phyloP scores from a whole-genome alignment of 495 filamentous ascomycete genomes.

The Aspergillus taichungensis region DNA sequence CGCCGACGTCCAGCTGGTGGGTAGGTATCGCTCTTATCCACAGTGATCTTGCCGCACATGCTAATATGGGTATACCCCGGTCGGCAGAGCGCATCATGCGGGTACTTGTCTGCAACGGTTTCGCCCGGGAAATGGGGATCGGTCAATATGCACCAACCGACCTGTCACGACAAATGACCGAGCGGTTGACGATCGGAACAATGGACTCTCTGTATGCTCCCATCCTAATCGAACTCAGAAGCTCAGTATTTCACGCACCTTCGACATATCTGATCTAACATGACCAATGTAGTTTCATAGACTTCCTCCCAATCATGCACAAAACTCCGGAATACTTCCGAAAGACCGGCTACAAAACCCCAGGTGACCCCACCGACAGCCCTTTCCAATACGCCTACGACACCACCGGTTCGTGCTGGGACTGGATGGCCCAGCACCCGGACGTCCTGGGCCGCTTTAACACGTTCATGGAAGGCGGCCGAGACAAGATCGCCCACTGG shows the following conservation, averaged over 20 bases:
- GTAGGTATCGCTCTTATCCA: conserved; percentile 1
- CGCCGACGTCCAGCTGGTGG: conserved; percentile 9
- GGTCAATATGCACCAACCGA: conserved; percentile 8
- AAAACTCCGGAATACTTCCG: conserved; percentile 17
- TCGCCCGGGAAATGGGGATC: conserved; percentile 6
- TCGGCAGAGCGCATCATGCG: conserved; percentile 15
- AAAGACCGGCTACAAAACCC: conserved; percentile 11
- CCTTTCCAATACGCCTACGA: conserved; percentile 28
- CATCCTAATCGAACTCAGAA: neutral
- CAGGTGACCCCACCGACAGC: conserved; percentile 16
- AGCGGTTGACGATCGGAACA: conserved; percentile 2
- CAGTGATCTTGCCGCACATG: neutral
- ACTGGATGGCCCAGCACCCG: conserved; percentile 12
- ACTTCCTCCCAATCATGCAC: conserved; percentile 8
- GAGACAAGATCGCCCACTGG: conserved; percentile 15
- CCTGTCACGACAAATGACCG: conserved; percentile 11
- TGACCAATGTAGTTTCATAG: conserved; percentile 6
- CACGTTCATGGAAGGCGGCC: conserved; percentile 17
- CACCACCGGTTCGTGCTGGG: conserved; percentile 18
- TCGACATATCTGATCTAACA: neutral
- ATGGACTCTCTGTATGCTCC: conserved; percentile 12
- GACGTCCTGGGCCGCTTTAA: conserved; percentile 11
- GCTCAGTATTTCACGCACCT: neutral
- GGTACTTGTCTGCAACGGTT: conserved; percentile 7
- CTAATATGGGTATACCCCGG: neutral